Percentiles rank a stretch among this genome's conserved stretches.
phyloP scores from a whole-genome alignment of 2,329 filamentous ascomycete genomes.

The Venturia effusa region DNA sequence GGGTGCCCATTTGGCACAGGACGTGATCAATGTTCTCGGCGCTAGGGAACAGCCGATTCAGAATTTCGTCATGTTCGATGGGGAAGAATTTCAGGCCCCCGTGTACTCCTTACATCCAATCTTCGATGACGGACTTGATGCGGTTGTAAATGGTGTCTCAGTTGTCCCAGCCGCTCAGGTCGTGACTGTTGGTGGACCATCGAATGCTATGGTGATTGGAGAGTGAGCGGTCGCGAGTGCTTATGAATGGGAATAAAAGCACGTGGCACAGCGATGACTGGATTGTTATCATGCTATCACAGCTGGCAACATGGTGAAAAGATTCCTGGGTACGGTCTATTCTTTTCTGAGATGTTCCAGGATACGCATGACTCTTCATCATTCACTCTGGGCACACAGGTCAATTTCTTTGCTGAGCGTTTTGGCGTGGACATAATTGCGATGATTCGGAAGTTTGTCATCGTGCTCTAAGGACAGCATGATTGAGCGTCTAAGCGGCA shows the following conservation, averaged over 20 bases:
- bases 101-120: constrained; percentile 11
- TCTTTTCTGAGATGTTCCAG: not conserved
- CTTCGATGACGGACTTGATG: constrained; percentile 9
- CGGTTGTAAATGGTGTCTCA: not conserved
- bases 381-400: not conserved
- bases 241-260: not conserved
- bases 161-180: not conserved
- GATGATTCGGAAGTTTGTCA: not conserved
- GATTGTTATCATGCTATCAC: not conserved
- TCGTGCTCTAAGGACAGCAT: not conserved
- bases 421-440: not conserved
- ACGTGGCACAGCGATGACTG: not conserved
- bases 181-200: not conserved
- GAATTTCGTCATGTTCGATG: constrained; percentile 88
- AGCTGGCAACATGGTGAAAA: not conserved
- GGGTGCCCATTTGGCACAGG: constrained; percentile 83
- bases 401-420: not conserved
- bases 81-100: constrained; percentile 40
- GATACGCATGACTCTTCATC: too few species aligned
- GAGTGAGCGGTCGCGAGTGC: not conserved
- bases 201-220: not conserved
- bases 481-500: not conserved
- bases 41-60: constrained; percentile 89
- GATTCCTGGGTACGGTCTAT: not conserved
- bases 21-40: constrained; percentile 92